Base-by-base conservation (phyloP, 164 flowering plant species). In the Magnolia changhungtana region DNA sequence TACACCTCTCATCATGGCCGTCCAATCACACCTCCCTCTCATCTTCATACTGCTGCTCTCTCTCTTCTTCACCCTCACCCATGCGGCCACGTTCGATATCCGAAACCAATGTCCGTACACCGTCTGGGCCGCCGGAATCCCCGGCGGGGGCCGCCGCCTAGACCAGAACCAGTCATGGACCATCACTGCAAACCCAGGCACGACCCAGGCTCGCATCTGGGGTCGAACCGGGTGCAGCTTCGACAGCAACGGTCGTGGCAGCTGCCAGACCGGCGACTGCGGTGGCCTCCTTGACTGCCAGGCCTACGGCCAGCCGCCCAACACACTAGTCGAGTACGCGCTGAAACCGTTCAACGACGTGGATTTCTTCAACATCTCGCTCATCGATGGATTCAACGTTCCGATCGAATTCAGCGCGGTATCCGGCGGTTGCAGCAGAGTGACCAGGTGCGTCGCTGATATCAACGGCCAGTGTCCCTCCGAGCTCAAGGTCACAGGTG, bases 211-310 rank as follows among this genome's bases (percentile, higher is more conserved):
- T 58, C 85, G 88, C n/a, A 77, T 85, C 1, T 85, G 88, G 88
- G 77, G 63, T 27, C 78, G 86, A 0, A 85, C 88, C 19, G 59
- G 71, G 3, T 83, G 84, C 75, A 81, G 74, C 79, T 80, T 79
- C 9, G 78, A 82, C 18, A 78, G 78, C 1, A 29, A 61, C 18
- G 83, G 84, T 74, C 72, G 70, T 0, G 83, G 83, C 27, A 18
- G 59, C 19, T 85, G 87, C 65, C 63, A 79, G 67, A 85, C 87
- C 7, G 85, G 87, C 14, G 87, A 85, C 71, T 82, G 85, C 66
- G 51, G 18, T 10, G 72, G 77, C 4, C 51, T 67, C 51, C 69
- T 80, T 27, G 74, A 75, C 20, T 84, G 85, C 72, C 49, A 10
- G 0, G 81, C 29, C n/a, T 82, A 59, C 31, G 87, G 87, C 2